Conservation (phyloP, 306 rosid species). For the Canavalia gladiata region DNA sequence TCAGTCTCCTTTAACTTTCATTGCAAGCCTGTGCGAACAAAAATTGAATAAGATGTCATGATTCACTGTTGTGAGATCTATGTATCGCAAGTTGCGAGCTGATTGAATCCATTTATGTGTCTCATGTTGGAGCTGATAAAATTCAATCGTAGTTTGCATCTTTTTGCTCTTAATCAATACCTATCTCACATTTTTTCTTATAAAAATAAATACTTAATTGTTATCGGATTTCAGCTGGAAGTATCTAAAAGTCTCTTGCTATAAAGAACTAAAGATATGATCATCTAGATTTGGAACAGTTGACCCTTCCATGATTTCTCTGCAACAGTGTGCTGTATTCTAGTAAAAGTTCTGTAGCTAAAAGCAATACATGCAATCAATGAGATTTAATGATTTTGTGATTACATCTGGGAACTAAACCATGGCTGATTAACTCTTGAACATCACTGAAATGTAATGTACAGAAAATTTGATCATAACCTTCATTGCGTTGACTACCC, state of each 20-base stretch:
- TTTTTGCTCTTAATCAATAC: slow-evolving; percentile 6
- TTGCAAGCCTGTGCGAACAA: slow-evolving; percentile 4
- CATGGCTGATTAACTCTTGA: neutral
- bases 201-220: neutral
- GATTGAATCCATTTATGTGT: too few species aligned
- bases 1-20: slow-evolving; percentile 30
- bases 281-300: slow-evolving; percentile 14
- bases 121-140: neutral
- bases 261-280: neutral
- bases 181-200: neutral
- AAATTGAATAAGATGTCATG: slow-evolving; percentile 23
- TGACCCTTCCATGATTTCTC: slow-evolving; percentile 21
- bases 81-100: neutral
- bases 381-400: slow-evolving; percentile 19
- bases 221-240: slow-evolving; percentile 24
- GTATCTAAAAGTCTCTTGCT: neutral
- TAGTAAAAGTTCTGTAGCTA: neutral
- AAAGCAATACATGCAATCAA: slow-evolving; percentile 21
- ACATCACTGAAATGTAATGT: slow-evolving; percentile 18
- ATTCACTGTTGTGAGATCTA: neutral
- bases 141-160: slow-evolving; percentile 18
- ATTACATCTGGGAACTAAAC: slow-evolving; percentile 29
- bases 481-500: slow-evolving; percentile 23
- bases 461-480: slow-evolving; percentile 3
- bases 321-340: slow-evolving; percentile 4